Evolutionary conservation across 345 rosid species (phyloP).

Genomic region (Eucalyptus melliodora): DNA sequence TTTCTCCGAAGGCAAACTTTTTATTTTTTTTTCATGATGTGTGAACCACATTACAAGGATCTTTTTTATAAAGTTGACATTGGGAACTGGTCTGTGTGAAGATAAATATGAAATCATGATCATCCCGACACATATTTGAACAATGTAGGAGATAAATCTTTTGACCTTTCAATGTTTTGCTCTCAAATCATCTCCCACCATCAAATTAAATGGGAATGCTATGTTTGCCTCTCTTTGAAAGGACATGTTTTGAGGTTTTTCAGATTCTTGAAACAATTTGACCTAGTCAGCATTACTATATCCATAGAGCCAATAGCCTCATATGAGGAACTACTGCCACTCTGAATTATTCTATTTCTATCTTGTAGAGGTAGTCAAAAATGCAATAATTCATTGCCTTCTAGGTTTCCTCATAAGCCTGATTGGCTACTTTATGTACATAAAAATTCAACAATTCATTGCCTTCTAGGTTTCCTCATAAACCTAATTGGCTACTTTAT

Average conservation of each 20-base stretch:
- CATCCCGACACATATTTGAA: not conserved
- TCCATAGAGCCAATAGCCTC: not conserved
- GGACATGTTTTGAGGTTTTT: not conserved
- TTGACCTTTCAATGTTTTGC: not conserved
- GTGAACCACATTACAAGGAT: not conserved
- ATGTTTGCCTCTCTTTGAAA: not conserved
- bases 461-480: not conserved
- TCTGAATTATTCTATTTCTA: not conserved
- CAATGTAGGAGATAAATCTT: not conserved
- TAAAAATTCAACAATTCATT: not conserved
- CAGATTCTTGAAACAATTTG: not conserved
- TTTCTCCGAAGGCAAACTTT: not conserved
- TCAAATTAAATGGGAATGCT: not conserved
- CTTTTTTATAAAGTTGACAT: not conserved
- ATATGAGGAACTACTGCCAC: not conserved
- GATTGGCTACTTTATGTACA: not conserved
- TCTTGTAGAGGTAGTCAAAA: not conserved
- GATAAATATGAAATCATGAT: not conserved
- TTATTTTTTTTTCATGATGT: not conserved
- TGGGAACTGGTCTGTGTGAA: not conserved
- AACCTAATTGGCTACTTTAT: not conserved
- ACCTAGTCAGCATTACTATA: not conserved
- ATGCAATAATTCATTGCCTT: not conserved
- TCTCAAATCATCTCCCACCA: not conserved
- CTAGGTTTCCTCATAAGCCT: not conserved